Base-by-base conservation (phyloP, 495 filamentous ascomycete genomes). In the Talaromyces thailandensis region DNA sequence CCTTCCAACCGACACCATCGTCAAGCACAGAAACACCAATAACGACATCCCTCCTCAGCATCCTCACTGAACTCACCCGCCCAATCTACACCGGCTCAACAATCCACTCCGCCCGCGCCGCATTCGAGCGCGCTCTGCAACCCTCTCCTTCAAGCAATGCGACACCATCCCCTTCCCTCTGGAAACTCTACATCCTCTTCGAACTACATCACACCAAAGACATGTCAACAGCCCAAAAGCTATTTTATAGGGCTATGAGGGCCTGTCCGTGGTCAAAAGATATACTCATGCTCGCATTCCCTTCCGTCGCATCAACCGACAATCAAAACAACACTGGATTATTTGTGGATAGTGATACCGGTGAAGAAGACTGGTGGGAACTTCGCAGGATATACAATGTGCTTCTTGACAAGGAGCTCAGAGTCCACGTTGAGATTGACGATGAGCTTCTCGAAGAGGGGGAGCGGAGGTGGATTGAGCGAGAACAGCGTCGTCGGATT, bases 101-200 rank as follows among this genome's bases (percentile, higher is more conserved):
- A 21, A 63, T 73, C 0, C 78, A 89, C 66, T 84, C 88, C 2
- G 77, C 82, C 3, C 84, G 84, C 16, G 79, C 83, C 3, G 82
- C 87, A 2, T 92, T 94, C 63, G 91, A 94, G 71, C 80, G 79
- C 31, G 89, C 89, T 1, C 72, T 93, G 16, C 51, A 55, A 23
- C 26, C 26, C n/a, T 55, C 51, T 26, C 60, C 52, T 2, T 62
- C 1, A 74, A 70, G 79, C 2, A 83, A 82, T 25, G 67, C 52
- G 28, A 56, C 26, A 50, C 5, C 62, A 16, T 57, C 53, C 56
- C 70, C 77, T 0, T 75, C 73, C 0, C 60, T 89, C 3, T 90
- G 87, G 87, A 71, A 76, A 61, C 63, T 75, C 28, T 89, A 83
- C 64, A 67, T 87, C 23, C 66, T 78, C 1, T 85, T 84, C 37